Evolutionary conservation across 805 yeast species (phyloP), one percentile per base, ranked within the genome.

Genomic region (Vanderwaltozyma polyspora): DNA sequence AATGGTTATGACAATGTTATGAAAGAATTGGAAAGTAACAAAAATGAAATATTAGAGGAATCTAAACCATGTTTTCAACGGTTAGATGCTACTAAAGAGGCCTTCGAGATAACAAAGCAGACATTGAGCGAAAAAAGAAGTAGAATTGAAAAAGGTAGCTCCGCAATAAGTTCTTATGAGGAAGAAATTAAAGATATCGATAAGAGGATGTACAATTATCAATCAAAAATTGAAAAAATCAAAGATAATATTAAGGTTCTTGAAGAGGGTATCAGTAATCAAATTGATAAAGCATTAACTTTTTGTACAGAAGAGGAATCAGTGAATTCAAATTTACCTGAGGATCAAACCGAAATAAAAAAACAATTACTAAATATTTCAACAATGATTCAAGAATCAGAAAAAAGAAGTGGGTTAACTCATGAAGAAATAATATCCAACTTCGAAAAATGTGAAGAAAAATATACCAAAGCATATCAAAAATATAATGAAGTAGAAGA

Each of bases 351-450:
- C 5, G 62, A 67, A 2, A 68, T 79, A 10, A 67, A 66, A 17
- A 41, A 49, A 3, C 79, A 75, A 45, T 64, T 74, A 33, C 60
- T 57, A 17, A 60, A 54, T 14, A 62, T 76, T 12, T 65, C 70
- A 15, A 45, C 51, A 23, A 65, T 66, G 15, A 66, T 80, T 13
- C 59, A 64, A 32, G 65, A 62, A 34, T 72, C 76, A 3, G 81
- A 79, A 43, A 57, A 57, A 28, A 56, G 60, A 17, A 52, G 76
- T 11, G 83, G 81, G 1, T 63, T 70, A 36, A 52, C 76, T 0
- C 68, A 72, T 31, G 79, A 74, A 32, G 70, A 71, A 25, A 74
- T 78, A 1, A 66, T 72, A 28, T 47, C 54, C 10, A 65, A 72
- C 23, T 67, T 72, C 29, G 59, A 66, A 12, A 49, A 50, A 11